phyloP scores from a whole-genome alignment of 2,329 filamentous ascomycete genomes.

The Botrytis medusae region DNA sequence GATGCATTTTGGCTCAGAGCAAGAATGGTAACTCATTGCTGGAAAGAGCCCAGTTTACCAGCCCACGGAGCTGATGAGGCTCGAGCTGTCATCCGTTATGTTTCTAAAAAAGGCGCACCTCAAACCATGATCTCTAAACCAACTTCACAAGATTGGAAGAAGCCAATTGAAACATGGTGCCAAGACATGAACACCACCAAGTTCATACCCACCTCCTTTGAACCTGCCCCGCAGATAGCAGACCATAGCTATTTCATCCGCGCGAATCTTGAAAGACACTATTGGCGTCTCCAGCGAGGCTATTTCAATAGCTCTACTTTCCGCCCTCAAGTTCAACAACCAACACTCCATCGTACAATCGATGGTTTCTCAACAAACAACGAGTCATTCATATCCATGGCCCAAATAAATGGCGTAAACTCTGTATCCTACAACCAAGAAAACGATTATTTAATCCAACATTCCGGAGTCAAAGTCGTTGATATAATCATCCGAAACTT shows the following conservation, averaged over 20 bases:
- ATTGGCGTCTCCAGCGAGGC: slow-evolving; percentile 57
- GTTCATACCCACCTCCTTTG: slow-evolving; percentile 47
- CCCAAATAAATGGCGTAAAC: slow-evolving; percentile 51
- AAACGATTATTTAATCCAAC: slow-evolving; percentile 61
- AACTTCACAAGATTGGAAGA: slow-evolving; percentile 46
- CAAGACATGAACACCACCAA: slow-evolving; percentile 43
- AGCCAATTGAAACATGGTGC: slow-evolving; percentile 40
- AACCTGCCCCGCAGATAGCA: slow-evolving; percentile 47
- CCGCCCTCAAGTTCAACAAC: slow-evolving; percentile 48
- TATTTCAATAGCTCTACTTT: slow-evolving; percentile 59
- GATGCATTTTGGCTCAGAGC: slow-evolving; percentile 65
- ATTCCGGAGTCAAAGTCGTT: slow-evolving; percentile 59
- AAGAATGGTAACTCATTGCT: slow-evolving; percentile 60
- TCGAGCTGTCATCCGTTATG: slow-evolving; percentile 51
- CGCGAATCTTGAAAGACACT: slow-evolving; percentile 59
- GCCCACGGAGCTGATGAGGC: slow-evolving; percentile 48
- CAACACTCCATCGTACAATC: slow-evolving; percentile 52
- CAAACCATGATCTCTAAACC: slow-evolving; percentile 26
- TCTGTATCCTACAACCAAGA: slow-evolving; percentile 47
- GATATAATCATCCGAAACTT: slow-evolving; percentile 77
- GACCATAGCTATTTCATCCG: slow-evolving; percentile 55
- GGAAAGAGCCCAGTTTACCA: slow-evolving; percentile 51
- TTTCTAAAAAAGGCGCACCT: slow-evolving; percentile 12
- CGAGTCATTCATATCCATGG: slow-evolving; percentile 47
- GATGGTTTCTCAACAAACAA: slow-evolving; percentile 47